Percentiles rank a stretch among this genome's conserved stretches.
Conservation (phyloP, 164 flowering plant genomes). For the Piper betle region DNA sequence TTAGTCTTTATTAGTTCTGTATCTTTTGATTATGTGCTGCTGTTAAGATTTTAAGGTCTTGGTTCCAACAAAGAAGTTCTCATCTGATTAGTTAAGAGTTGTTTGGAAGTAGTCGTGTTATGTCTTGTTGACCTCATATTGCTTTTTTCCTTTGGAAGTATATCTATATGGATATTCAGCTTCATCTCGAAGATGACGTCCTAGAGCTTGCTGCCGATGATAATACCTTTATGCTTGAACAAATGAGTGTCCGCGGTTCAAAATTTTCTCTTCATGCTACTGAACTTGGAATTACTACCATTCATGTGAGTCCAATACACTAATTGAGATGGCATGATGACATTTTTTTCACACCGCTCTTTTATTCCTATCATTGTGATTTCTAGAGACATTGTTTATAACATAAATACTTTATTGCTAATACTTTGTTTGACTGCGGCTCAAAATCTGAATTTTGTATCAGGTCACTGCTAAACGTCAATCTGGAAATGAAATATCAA, state of each 20-base stretch:
- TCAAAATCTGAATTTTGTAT: conserved; percentile 2
- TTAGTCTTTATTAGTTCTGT: neutral
- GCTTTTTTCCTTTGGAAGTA: conserved; percentile 33
- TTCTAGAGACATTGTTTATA: neutral
- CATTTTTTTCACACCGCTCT: neutral
- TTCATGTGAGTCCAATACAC: conserved; percentile 43
- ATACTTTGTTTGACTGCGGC: neutral
- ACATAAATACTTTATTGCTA: neutral
- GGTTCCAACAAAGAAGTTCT: neutral
- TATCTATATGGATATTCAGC: conserved; percentile 58
- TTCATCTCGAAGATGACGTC: conserved; percentile 55
- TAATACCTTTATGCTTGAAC: conserved; percentile 18
- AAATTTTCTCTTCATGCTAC: conserved; percentile 42
- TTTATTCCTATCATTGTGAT: neutral
- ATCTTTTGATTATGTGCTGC: neutral
- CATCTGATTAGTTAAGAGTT: neutral
- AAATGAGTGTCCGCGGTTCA: conserved; percentile 19
- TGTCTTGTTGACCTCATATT: conserved; percentile 1
- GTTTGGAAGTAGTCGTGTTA: neutral
- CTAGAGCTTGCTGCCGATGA: conserved; percentile 36
- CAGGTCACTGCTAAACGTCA: conserved; percentile 66
- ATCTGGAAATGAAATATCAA: conserved; percentile 64
- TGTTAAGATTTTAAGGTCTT: neutral
- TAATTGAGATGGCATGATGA: neutral
- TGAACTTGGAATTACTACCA: conserved; percentile 56